Base-by-base conservation (phyloP, 257 asterid genomes). In the Verbena officinalis region DNA sequence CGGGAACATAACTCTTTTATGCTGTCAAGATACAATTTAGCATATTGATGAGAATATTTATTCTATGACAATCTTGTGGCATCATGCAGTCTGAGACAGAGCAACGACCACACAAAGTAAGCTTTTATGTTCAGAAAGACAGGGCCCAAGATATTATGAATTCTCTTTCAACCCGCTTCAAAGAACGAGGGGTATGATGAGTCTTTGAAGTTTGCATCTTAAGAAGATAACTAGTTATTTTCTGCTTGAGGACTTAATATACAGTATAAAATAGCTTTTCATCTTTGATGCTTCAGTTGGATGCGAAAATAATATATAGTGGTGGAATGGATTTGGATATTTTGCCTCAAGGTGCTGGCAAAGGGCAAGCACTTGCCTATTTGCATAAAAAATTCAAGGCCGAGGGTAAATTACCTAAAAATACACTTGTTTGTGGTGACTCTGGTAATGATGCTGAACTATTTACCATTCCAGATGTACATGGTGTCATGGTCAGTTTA, bases 361-460 rank as follows among this genome's bases (percentile, higher is more conserved):
- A 94, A 82, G 99, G 99, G 75, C 96, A 90, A 76, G 99, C 99
- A 64, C 96, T 94, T 71, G 95, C 96, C 71, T 94, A 94, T 79
- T 73, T 94, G 84, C 99, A 83, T 59, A 79, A 82, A 64, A 94
- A 80, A 67, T 80, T 90, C 72, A 86, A 77, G 75, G 70, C 72
- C 1, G 88, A 67, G 79, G 89, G 84, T 7, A 84, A 84, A 78
- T 72, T 76, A 38, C 99, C 99, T 30, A 67, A 62, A 49, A 94
- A 86, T 72, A 94, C 99, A 16, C 95, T 94, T 77, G 99, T 81
- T 62, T 94, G 97, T 58, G 96, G 99, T 20, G 99, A 94, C 77
- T 94, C 99, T 8, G 99, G 99, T 62, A 94, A 94, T 70, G 99
- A 90, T 65, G 97, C 99, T 20, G 99, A 94, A 39, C 72, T 94